Conservation (phyloP, 129 eudicot species). For the Tanacetum coccineum region DNA sequence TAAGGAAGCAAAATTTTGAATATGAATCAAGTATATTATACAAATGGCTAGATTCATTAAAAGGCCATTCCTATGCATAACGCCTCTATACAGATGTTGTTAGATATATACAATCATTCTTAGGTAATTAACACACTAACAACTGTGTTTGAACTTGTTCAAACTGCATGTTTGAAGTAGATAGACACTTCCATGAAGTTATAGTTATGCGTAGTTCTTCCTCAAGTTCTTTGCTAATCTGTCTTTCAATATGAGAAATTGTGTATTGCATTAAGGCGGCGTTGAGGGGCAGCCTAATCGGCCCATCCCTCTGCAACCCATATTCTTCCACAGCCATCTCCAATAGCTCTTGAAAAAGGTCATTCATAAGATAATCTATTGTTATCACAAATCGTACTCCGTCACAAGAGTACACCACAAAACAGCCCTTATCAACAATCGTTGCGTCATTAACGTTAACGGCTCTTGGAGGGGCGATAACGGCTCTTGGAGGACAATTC, state of each 20-base stretch:
- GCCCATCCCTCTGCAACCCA: conserved; percentile 28
- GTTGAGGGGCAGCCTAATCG: conserved; percentile 37
- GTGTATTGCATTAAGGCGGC: conserved; percentile 26
- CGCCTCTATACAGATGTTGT: neutral
- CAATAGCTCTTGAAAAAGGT: conserved; percentile 29
- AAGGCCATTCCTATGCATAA: neutral
- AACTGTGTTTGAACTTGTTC: conserved; percentile 1
- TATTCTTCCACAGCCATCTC: conserved; percentile 41
- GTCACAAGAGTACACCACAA: conserved; percentile 39
- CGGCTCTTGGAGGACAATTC: too few species aligned
- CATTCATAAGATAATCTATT: conserved; percentile 21
- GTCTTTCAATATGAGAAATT: conserved; percentile 11
- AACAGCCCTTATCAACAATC: conserved; percentile 31
- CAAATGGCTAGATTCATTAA: neutral
- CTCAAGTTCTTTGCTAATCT: neutral
- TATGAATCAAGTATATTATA: too few species aligned
- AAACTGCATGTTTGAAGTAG: conserved; percentile 4
- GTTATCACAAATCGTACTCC: conserved; percentile 27
- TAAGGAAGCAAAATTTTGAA: too few species aligned
- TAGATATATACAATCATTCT: neutral
- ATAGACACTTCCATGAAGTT: neutral
- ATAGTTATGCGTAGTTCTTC: neutral
- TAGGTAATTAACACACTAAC: neutral
- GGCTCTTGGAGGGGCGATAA: neutral
- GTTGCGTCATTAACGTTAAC: conserved; percentile 2